Conservation (phyloP, 371 early-diverging fungal genomes). For the Rhizomucor pusillus region DNA sequence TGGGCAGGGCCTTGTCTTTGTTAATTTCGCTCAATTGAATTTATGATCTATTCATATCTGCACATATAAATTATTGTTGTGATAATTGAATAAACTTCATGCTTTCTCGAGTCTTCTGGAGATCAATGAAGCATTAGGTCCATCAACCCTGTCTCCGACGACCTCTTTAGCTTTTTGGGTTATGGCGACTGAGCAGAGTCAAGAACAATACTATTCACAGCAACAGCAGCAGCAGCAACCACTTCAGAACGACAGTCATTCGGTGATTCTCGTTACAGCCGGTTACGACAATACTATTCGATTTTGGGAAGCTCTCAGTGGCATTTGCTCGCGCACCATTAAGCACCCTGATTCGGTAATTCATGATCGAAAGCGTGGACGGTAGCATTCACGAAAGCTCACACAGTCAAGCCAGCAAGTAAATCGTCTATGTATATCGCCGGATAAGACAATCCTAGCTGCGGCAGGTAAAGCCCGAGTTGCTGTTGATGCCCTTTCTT, state of each 20-base stretch:
- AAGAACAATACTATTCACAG: constrained; percentile 41
- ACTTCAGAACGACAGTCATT: constrained; percentile 59
- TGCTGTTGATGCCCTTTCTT: not conserved
- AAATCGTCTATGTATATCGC: constrained; percentile 89
- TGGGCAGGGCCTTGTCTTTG: constrained; percentile 31
- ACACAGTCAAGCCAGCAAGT: constrained; percentile 68
- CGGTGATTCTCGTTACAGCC: constrained; percentile 91
- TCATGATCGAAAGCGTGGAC: not conserved
- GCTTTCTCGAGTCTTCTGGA: no score
- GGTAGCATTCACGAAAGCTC: not conserved
- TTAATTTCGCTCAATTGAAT: constrained; percentile 12
- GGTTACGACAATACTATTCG: constrained; percentile 97
- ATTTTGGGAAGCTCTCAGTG: constrained; percentile 96
- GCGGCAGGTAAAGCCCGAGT: constrained; percentile 74
- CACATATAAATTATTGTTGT: no score
- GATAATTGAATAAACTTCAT: no score
- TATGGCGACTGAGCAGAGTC: constrained; percentile 6
- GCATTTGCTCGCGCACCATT: constrained; percentile 91
- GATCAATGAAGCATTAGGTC: no score
- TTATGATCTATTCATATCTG: no score
- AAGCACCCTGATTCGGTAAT: constrained; percentile 88
- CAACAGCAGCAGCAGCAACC: constrained; percentile 44
- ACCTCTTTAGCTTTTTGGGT: no score
- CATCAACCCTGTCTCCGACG: no score
- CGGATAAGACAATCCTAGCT: constrained; percentile 90